phyloP scores from a whole-genome alignment of 768 basidiomycete species.

The Pulveroboletus sp. region DNA sequence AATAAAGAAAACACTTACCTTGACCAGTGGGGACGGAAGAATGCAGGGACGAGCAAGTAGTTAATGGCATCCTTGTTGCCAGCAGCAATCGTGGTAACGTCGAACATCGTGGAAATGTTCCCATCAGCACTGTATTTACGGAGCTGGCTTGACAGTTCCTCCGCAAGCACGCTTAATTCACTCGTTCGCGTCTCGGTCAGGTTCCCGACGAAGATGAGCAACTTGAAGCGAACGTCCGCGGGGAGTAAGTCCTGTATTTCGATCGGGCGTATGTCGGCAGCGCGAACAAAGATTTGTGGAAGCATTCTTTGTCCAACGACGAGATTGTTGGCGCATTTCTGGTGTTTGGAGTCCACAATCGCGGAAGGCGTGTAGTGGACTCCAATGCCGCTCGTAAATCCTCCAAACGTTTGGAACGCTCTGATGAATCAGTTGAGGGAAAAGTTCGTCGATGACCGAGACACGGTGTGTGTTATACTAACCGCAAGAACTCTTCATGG shows the following conservation, averaged over 20 bases:
- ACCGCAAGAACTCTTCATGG: conserved; percentile 35
- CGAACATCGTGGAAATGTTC: conserved; percentile 28
- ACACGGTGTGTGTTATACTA: neutral
- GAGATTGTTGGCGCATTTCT: conserved; percentile 30
- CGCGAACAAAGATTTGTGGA: conserved; percentile 33
- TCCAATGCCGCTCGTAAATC: conserved; percentile 36
- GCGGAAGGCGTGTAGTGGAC: conserved; percentile 37
- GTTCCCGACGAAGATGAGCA: conserved; percentile 33
- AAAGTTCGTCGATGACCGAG: neutral
- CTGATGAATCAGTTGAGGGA: conserved; percentile 17
- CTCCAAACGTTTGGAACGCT: conserved; percentile 35
- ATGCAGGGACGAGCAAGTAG: conserved; percentile 31
- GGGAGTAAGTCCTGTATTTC: conserved; percentile 41
- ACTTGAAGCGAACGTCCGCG: conserved; percentile 36
- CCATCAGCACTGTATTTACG: conserved; percentile 24
- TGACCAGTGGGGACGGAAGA: conserved; percentile 39
- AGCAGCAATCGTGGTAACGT: conserved; percentile 23
- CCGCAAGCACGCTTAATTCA: conserved; percentile 25
- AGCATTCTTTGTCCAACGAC: conserved; percentile 37
- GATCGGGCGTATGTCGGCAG: conserved; percentile 33
- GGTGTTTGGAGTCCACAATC: conserved; percentile 31
- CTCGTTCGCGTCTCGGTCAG: conserved; percentile 17
- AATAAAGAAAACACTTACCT: conserved; percentile 28
- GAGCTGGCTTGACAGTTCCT: conserved; percentile 23
- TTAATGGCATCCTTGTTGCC: conserved; percentile 32